phyloP scores from a whole-genome alignment of 805 yeast species.

The Dipodascus geniculatus region DNA sequence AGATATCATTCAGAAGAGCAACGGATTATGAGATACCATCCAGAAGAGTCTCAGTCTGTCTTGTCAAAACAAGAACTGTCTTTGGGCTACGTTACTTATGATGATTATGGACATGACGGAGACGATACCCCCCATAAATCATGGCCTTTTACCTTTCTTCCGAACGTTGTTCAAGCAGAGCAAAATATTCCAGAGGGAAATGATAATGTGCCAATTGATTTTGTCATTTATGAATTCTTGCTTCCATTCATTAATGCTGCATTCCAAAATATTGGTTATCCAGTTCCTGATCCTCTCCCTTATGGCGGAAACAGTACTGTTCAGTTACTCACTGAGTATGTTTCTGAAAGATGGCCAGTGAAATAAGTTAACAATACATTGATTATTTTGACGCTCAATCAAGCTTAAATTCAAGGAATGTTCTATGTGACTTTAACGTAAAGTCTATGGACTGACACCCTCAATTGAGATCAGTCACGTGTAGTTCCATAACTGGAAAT shows the following conservation, averaged over 20 bases:
- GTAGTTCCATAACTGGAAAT: too few relatives aligned
- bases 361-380: not conserved
- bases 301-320: conserved; percentile 21
- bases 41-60: not conserved
- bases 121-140: conserved; percentile 67
- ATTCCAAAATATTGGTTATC: conserved; percentile 23
- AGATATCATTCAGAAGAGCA: conserved; percentile 2
- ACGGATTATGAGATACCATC: conserved; percentile 23
- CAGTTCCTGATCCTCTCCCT: conserved; percentile 7
- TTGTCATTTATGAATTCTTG: conserved; percentile 73
- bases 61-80: conserved; percentile 3
- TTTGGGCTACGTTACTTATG: conserved; percentile 66
- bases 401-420: too few relatives aligned
- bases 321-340: conserved; percentile 22
- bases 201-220: conserved; percentile 37
- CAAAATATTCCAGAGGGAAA: conserved; percentile 19
- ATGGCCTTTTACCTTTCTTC: conserved; percentile 47
- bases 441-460: too few relatives aligned
- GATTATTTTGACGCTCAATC: not conserved
- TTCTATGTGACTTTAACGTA: too few relatives aligned
- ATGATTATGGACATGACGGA: conserved; percentile 77
- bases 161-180: conserved; percentile 64
- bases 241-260: conserved; percentile 39
- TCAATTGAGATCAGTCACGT: too few relatives aligned
- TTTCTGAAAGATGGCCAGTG: conserved; percentile 6